phyloP scores from a whole-genome alignment of 495 filamentous ascomycete species.

The Chaetomidium leptoderma region DNA sequence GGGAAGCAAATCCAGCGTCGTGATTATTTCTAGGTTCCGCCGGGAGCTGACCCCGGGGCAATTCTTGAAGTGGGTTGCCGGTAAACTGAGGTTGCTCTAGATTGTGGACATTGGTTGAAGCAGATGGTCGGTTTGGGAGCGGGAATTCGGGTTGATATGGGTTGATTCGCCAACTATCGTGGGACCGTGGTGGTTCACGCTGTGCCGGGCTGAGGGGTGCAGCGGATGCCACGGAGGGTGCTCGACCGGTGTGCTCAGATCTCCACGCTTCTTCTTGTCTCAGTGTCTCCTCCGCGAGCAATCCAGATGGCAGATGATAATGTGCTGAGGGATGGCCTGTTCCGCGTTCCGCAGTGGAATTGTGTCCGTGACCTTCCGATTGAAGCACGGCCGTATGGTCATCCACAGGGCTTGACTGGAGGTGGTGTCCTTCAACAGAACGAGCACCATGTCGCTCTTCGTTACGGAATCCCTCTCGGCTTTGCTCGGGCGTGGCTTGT shows the following conservation, averaged over 20 bases:
- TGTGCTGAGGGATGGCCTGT: too few relatives aligned
- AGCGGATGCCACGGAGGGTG: background rate
- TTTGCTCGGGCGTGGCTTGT: background rate
- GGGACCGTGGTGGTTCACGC: conserved; percentile 7
- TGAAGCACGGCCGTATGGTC: too few relatives aligned
- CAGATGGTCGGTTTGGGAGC: background rate
- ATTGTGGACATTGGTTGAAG: background rate
- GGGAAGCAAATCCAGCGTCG: background rate
- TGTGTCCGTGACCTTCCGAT: too few relatives aligned
- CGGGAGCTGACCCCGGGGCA: background rate
- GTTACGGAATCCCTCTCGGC: background rate
- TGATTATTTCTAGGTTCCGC: background rate
- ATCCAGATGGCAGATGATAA: too few relatives aligned
- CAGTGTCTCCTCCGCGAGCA: too few relatives aligned
- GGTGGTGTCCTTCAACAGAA: background rate
- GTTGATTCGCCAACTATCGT: background rate
- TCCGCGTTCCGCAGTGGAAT: too few relatives aligned
- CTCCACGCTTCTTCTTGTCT: background rate
- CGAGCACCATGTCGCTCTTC: background rate
- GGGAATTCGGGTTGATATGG: background rate
- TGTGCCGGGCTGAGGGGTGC: background rate
- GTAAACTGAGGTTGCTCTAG: background rate
- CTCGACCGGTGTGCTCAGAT: too few relatives aligned
- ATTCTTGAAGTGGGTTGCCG: background rate
- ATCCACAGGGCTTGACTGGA: too few relatives aligned